Evolutionary conservation across 331 rosid species (phyloP).

Genomic region (Rhamnella rubrinervis): DNA sequence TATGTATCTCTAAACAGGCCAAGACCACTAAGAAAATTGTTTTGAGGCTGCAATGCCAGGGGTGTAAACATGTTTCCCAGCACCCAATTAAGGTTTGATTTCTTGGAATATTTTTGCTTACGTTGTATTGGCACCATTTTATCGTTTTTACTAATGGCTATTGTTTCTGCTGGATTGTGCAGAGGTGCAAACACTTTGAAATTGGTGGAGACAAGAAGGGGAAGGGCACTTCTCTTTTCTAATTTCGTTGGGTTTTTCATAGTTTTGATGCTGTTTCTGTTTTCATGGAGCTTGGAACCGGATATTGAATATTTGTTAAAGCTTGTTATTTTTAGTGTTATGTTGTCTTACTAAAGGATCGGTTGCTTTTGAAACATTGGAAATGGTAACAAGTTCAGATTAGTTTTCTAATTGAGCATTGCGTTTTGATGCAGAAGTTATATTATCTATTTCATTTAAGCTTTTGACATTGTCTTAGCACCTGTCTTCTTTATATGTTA

Average conservation of each 20-base stretch:
- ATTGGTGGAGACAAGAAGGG: conserved; percentile 93
- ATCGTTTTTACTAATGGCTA: neutral
- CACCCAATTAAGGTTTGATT: conserved; percentile 72
- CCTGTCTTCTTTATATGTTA: too few relatives aligned
- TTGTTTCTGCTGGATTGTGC: conserved; percentile 28
- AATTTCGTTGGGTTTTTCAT: conserved; percentile 16
- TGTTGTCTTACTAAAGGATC: too few relatives aligned
- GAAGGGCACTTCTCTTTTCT: conserved; percentile 83
- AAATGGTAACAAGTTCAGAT: too few relatives aligned
- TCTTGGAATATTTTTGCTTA: neutral
- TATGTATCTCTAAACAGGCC: conserved; percentile 45
- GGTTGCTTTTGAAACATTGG: too few relatives aligned
- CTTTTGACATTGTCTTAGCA: too few relatives aligned
- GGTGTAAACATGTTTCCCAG: conserved; percentile 82
- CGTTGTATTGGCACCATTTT: neutral
- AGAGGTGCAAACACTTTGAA: conserved; percentile 89
- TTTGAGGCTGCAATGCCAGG: conserved; percentile 78
- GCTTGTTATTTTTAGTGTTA: neutral
- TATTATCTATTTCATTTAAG: too few relatives aligned
- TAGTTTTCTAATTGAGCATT: too few relatives aligned
- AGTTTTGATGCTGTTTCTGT: neutral
- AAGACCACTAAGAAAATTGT: conserved; percentile 85
- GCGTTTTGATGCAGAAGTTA: too few relatives aligned
- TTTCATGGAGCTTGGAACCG: conserved; percentile 27
- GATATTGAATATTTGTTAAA: neutral